Percentiles rank a stretch among this genome's conserved stretches.
Evolutionary conservation across 331 rosid genomes (phyloP).

Genomic region (Pyracantha coccinea): DNA sequence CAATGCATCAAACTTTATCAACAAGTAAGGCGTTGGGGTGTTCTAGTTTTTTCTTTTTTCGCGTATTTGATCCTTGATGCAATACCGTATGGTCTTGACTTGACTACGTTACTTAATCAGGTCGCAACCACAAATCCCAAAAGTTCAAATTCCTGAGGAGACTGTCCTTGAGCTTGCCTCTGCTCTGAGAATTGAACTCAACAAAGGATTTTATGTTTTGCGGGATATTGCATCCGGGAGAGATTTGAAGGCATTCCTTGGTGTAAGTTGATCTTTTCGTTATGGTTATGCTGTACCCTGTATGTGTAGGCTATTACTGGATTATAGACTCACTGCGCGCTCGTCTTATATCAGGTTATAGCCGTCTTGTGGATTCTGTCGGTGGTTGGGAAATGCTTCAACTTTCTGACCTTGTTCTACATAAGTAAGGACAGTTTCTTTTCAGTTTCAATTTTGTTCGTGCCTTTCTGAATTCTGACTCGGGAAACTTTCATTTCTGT

Average conservation of each 20-base stretch:
- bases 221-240: slow-evolving; percentile 63
- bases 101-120: slow-evolving; percentile 23
- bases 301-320: neutral
- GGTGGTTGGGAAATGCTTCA: slow-evolving; percentile 56
- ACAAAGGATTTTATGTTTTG: slow-evolving; percentile 33
- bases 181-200: slow-evolving; percentile 44
- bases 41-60: neutral
- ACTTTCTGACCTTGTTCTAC: slow-evolving; percentile 69
- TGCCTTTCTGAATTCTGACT: neutral
- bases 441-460: neutral
- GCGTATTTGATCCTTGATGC: neutral
- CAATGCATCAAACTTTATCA: slow-evolving; percentile 58
- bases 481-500: neutral
- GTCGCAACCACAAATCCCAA: slow-evolving; percentile 57
- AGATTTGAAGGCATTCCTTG: slow-evolving; percentile 56
- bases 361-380: slow-evolving; percentile 64
- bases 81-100: slow-evolving; percentile 1
- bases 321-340: neutral
- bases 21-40: slow-evolving; percentile 40
- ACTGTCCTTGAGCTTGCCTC: slow-evolving; percentile 38
- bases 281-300: neutral
- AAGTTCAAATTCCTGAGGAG: slow-evolving; percentile 42
- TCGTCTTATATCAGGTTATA: slow-evolving; percentile 35
- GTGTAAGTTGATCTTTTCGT: slow-evolving; percentile 34
- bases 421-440: slow-evolving; percentile 33